Base-by-base conservation (phyloP, 1,284 basidiomycete genomes). In the Rhodotorula sp. region DNA sequence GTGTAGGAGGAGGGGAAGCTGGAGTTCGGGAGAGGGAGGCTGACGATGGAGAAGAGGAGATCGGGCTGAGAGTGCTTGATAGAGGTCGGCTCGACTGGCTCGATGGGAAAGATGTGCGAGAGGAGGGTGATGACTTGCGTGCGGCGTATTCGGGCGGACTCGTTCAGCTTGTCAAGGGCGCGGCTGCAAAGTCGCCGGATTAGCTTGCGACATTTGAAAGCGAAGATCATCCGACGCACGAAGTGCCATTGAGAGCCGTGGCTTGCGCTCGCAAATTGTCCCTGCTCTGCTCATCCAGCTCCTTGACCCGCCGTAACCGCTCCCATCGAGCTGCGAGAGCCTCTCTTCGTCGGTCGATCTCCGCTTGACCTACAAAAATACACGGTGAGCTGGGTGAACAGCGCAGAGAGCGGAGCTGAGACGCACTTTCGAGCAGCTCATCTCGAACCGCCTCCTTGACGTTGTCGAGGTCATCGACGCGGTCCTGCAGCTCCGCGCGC, bases 71-170 rank as follows among this genome's bases (percentile, higher is more conserved):
- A 26, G 20, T 77, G n/a, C 1, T 60, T 59, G 2, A 9, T 10
- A 0, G 70, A 31, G 1, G 59, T 18, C 15, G 92, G 88, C 44
- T 61, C 28, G 47, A 88, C 83, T 7, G 94, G 87, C 64, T 90
- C 88, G 76, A 97, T 94, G 46, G 94, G 92, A 80, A 90, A 97
- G 76, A 96, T 88, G 44, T 83, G 83, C 55, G 90, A 87, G 58
- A 97, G 85, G 22, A 85, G 85, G n/a, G 88, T 87, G 69, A 93
- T 83, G 65, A 75, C 47, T 68, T 78, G 24, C 37, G 79, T 30
- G 65, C 77, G 48, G 73, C 78, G 28, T 74, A 79, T 20, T 63
- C 70, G 18, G 70, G 78, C 22, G 62, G 76, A 28, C 59, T 76
- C 2, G 34, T 47, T 54, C 18, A 69, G 52, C 0, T 46, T 22